phyloP scores from a whole-genome alignment of 1,284 basidiomycete species.

The Ustilago cynodontis region DNA sequence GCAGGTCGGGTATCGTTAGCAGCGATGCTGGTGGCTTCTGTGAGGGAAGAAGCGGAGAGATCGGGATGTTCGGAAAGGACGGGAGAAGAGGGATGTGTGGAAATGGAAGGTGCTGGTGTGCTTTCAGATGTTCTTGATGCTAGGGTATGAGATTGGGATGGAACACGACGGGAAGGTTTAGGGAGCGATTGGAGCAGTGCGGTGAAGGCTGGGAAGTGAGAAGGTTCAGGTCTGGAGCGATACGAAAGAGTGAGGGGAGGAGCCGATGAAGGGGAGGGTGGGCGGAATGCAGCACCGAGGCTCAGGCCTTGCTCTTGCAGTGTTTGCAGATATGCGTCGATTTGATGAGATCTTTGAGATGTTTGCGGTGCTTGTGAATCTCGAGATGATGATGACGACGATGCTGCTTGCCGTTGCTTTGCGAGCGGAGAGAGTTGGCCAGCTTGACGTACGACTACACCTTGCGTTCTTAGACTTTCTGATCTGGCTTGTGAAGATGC shows the following conservation, averaged over 20 bases:
- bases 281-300: constrained; percentile 34
- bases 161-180: constrained; percentile 4
- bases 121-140: constrained; percentile 9
- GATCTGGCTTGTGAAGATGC: neutral
- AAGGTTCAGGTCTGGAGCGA: constrained; percentile 32
- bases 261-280: constrained; percentile 43
- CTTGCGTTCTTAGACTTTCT: neutral
- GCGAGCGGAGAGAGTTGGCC: constrained; percentile 21
- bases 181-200: constrained; percentile 33
- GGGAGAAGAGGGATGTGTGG: constrained; percentile 41
- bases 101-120: constrained; percentile 44
- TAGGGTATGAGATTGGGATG: neutral
- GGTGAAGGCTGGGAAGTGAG: constrained; percentile 29
- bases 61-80: constrained; percentile 36
- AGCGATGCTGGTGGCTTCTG: constrained; percentile 46
- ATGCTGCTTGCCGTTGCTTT: constrained; percentile 23
- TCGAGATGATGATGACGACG: constrained; percentile 8
- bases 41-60: constrained; percentile 40
- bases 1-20: constrained; percentile 2
- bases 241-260: constrained; percentile 55
- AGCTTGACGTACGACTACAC: constrained; percentile 13
- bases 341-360: neutral
- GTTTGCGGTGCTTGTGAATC: neutral
- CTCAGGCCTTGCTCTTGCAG: constrained; percentile 14
- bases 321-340: constrained; percentile 26